Conservation (phyloP, 208 protist genomes). For the Hexamita inflata region DNA sequence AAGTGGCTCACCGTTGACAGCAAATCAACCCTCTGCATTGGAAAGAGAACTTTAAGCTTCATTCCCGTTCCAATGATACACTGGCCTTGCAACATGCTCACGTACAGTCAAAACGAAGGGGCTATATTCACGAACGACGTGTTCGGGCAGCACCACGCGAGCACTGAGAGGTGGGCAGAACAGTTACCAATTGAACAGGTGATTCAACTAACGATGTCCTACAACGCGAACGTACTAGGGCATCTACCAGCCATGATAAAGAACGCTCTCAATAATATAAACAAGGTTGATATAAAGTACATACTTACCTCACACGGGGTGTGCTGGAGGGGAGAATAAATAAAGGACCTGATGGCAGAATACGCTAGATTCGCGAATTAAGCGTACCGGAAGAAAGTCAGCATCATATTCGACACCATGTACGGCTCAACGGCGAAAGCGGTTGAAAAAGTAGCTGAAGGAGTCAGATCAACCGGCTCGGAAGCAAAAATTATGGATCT, state of each 20-base stretch:
- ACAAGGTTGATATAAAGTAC: background rate
- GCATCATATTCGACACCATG: slow-evolving; percentile 11
- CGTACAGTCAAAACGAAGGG: background rate
- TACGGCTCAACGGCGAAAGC: background rate
- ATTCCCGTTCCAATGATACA: slow-evolving; percentile 10
- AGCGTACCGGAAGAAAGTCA: background rate
- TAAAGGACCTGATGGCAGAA: background rate
- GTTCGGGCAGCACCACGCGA: slow-evolving; percentile 6
- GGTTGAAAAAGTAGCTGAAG: background rate
- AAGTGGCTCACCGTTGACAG: slow-evolving; percentile 12
- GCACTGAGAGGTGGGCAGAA: background rate
- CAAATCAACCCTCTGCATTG: slow-evolving; percentile 12
- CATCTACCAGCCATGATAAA: background rate
- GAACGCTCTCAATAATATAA: background rate
- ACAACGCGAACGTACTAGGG: slow-evolving; percentile 13
- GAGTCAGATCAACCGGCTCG: background rate
- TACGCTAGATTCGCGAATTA: background rate
- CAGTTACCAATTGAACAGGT: background rate
- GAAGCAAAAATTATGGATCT: background rate
- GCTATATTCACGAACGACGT: slow-evolving; percentile 15
- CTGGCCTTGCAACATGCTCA: background rate
- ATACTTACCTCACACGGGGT: slow-evolving; percentile 6
- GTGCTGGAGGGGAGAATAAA: background rate
- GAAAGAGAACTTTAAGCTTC: slow-evolving; percentile 19
- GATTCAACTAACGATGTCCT: background rate